Evolutionary conservation across 805 yeast genomes (phyloP), one percentile per base, ranked within the genome.

Genomic region (Teunomyces tritomae): DNA sequence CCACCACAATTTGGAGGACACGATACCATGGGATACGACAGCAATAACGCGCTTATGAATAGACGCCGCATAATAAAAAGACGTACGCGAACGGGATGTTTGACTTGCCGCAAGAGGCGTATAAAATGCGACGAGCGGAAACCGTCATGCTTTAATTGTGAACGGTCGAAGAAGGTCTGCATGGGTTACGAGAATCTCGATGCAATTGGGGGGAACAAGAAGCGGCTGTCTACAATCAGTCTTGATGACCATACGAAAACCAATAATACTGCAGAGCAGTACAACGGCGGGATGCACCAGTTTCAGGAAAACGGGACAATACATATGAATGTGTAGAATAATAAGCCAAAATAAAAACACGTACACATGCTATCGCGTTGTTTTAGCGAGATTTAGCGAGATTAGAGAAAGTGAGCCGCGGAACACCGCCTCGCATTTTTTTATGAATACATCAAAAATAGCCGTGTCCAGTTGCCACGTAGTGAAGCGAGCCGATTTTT

Each of bases 71-170:
- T 75, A 51, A 73, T 80, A 50, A 77, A 82, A 57, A 69, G 84
- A 40, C 70, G 91, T 44, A 85, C 90, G 2, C 71, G 87, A 57
- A 84, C 90, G 0, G 92, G 92, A 2, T 85, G 91, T 61, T 64
- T 84, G 47, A 85, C 91, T 1, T 85, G 91, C 61, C 73, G 90
- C 29, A 78, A 81, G 58, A 67, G 90, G 51, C 70, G 90, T 41
- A 53, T 50, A 47, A 53, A 53, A 66, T 85, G 91, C 64, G 91
- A 85, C 63, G 91, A 85, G 67, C 64, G 83, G 43, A 84, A 82
- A 56, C 89, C 90, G 1, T 71, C 76, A 48, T 85, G 91, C 61
- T 72, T 70, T 55, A 85, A 85, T 57, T 85, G 91, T 61, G 83
- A 80, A 54, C 76, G 84, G 48, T 73, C 82, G 20, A 79, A 79